Evolutionary conservation across 805 yeast species (phyloP), one percentile per base, ranked within the genome.

Genomic region (Schwanniomyces yamadae): DNA sequence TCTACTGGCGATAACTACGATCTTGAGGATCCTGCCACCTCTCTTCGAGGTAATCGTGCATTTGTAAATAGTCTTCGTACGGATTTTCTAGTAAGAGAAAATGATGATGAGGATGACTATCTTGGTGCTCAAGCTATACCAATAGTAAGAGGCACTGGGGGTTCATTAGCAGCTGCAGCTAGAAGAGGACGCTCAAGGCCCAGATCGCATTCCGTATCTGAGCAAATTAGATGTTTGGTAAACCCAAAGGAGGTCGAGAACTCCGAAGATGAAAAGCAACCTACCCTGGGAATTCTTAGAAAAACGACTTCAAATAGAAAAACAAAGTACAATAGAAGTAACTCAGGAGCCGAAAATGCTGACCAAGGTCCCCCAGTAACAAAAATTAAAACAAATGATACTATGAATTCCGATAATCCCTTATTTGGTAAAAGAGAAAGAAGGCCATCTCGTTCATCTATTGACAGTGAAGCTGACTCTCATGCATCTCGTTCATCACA

Each of bases 401-500:
- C 58, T 18, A 18, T 22, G 13, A 40, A 40, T 20, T 49, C 56
- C 7, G 50, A 47, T 18, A 35, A 26, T 17, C 31, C 21, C 23
- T n/a, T 25, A 12, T 26, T 34, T 21, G 31, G 31, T 9, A 49
- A 47, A 33, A 50, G 60, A 29, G 66, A 61, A 28, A 46, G 65
- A 39, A 51, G 76, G 41, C 48, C 63, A 19, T 52, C 71, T 32
- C 45, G 57, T 41, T 44, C 66, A 5, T 50, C 74, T 10, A 59
- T 65, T 26, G 88, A 82, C 49, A 75, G 80, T 41, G 91, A 84
- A 45, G 74, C 72, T 14, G 83, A 77, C 48, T 83, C 90, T 1
- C 85, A 78, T 48, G 84, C 81, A 1, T 82, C 91, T 7, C 71
- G 88, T 45, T 78, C 81, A 13, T 81, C 90, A 4, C 95, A 86